Percentiles rank a stretch among this genome's conserved stretches.
Evolutionary conservation across 495 filamentous ascomycete species (phyloP).

Genomic region (Aspergillus sparsus): DNA sequence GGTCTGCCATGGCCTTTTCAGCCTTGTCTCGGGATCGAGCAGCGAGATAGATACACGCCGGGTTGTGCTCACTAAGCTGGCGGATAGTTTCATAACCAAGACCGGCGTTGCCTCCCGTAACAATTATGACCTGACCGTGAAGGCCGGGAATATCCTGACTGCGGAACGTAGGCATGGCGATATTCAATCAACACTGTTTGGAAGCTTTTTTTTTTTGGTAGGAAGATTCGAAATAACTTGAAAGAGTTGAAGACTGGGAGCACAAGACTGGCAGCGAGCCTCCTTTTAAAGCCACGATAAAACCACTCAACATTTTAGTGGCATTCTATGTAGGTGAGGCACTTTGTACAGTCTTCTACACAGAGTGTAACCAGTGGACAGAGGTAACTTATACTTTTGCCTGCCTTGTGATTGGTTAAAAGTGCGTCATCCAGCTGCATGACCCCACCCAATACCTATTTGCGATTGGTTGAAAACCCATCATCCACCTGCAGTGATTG

Average conservation of each 20-base stretch:
- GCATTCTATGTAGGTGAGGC: too few species aligned
- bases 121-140: conserved; percentile 31
- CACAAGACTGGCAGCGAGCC: too few species aligned
- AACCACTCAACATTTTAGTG: too few species aligned
- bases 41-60: conserved; percentile 8
- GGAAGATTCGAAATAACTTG: too few species aligned
- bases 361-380: too few species aligned
- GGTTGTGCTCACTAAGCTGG: conserved; percentile 6
- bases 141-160: conserved; percentile 5
- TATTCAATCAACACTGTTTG: not conserved
- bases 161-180: not conserved
- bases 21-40: conserved; percentile 10
- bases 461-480: not conserved
- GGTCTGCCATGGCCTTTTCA: not conserved
- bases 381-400: not conserved
- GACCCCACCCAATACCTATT: not conserved
- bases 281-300: too few species aligned
- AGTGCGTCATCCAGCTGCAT: not conserved
- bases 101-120: conserved; percentile 45
- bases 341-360: too few species aligned
- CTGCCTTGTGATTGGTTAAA: not conserved
- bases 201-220: too few species aligned
- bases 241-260: too few species aligned
- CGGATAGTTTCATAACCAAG: conserved; percentile 41
- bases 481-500: not conserved